These are phyloP conservation scores for Puccinia novopanici DNA, from an alignment of 1,284 basidiomycete genomes.

Conservation along the genomic window DNA sequence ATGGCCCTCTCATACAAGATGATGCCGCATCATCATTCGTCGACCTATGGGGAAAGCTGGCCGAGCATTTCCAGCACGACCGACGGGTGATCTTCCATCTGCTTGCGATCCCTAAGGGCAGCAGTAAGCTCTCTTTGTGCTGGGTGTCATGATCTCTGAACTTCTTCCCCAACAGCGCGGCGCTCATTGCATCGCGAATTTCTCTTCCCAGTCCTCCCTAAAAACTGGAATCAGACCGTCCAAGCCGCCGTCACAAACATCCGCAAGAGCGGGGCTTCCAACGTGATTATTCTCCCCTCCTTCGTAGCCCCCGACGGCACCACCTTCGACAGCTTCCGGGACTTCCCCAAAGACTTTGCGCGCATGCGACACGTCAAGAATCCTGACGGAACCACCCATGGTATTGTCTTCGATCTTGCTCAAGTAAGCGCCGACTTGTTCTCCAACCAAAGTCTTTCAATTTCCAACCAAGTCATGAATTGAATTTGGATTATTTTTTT, in stretches of 20 bases:
- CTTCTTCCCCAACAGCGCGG: no score
- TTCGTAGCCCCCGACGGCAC: background rate
- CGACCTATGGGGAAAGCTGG: conserved; percentile 13
- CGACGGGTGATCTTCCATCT: conserved; percentile 17
- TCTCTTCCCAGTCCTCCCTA: background rate
- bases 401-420: conserved; percentile 18
- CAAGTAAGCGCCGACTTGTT: conserved; percentile 11
- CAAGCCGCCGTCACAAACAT: conserved; percentile 21
- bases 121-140: no score
- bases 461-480: background rate
- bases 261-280: background rate
- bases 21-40: background rate
- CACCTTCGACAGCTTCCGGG: conserved; percentile 17
- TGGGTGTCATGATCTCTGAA: no score
- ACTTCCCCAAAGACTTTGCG: conserved; percentile 23
- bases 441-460: background rate
- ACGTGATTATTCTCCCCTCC: conserved; percentile 7
- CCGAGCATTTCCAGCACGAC: conserved; percentile 17
- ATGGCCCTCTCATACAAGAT: background rate
- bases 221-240: conserved; percentile 7
- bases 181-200: no score
- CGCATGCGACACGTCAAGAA: conserved; percentile 21
- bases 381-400: conserved; percentile 27
- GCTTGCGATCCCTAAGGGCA: background rate
- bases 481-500: background rate